Evolutionary conservation across 176 grass and related monocot genomes (phyloP), one percentile per base, ranked within the genome.

Genomic region (Oropetium thomaeum): DNA sequence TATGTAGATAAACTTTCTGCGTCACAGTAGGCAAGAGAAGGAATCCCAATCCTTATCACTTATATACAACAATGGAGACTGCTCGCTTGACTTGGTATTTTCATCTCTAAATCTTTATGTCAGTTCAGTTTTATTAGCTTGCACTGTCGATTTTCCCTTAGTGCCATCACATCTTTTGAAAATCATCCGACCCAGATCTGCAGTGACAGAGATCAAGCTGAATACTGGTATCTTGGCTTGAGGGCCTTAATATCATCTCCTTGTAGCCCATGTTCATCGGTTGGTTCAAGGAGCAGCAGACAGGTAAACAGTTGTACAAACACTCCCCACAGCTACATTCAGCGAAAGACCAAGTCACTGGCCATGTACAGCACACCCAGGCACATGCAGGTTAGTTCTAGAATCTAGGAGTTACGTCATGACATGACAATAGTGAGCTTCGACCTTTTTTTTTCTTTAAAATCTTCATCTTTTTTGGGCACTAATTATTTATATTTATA

Each of bases 51-150:
- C 95, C 62, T 71, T 98, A 40, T 98, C 95, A 44, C 86, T 97
- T 29, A 73, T 98, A 76, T 90, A 89, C 73, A 85, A 73, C 65
- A 76, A 98, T 0, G 79, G 84, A 70, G 84, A 98, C 48, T 54
- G 81, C 82, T 98, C 95, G 5, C 82, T 98, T 79, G 95, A 94
- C 71, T 79, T 98, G 95, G 95, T 98, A 93, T 51, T 37, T 67
- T 30, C 57, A 53, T 86, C 65, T 31, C 58, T 37, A 75, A 17
- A 67, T 79, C 54, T 72, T 72, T 80, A 48, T 22, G 2, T 68
- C 64, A 32, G 35, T 70, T 76, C 58, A 47, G 65, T 61, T 23
- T 23, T 65, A 29, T 71, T 45, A 33, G 48, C n/a, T 74, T 52
- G 28, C 1, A 57, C 3, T 78, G 41, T 60, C 41, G 8, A n/a